Base-by-base conservation (phyloP, 1,284 basidiomycete genomes). In the Boletus holoroseus region DNA sequence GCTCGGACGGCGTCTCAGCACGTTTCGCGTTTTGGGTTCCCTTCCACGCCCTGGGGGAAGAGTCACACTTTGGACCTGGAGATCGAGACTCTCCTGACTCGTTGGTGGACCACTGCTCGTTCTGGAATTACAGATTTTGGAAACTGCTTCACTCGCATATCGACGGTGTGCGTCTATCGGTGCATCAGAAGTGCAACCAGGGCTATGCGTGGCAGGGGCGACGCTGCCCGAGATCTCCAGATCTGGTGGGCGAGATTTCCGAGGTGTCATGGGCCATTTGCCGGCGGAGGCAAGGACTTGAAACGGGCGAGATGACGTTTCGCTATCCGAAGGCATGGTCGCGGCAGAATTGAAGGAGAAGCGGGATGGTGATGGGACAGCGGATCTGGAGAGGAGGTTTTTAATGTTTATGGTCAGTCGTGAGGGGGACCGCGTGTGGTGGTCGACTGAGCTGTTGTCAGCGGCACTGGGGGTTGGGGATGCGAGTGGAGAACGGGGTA, bases 1-100 rank as follows among this genome's bases (percentile, higher is more conserved):
- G 50, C 75, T 76, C 0, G 74, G 69, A 15, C 71, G 70, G 24
- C 77, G 71, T 50, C 70, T 67, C 8, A 81, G 65, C 0, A 79
- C 73, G 54, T 78, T 79, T 34, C 76, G 72, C 11, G 55, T 58
- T 47, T 58, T 64, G 50, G 60, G 58, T 51, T 68, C 64, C 53
- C 42, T 51, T 39, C 38, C 53, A 27, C 48, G 54, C 40, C 35
- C 12, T 5, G 40, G 28, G 16, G 37, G 7, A 32, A 27, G 34
- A 3, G 49, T 26, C 16, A 28, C 34, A 45, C 55, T 50, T 52
- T 30, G 51, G 8, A 7, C 12, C 1, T 50, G 48, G 12, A 38
- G 34, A 16, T 55, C 58, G 18, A 55, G 28, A 43, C 52, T 49
- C 16, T 57, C 54, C 41, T 58, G 58, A 40, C 46, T 54, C 0